phyloP scores from a whole-genome alignment of 805 yeast species.

The Ogataea kodamae region DNA sequence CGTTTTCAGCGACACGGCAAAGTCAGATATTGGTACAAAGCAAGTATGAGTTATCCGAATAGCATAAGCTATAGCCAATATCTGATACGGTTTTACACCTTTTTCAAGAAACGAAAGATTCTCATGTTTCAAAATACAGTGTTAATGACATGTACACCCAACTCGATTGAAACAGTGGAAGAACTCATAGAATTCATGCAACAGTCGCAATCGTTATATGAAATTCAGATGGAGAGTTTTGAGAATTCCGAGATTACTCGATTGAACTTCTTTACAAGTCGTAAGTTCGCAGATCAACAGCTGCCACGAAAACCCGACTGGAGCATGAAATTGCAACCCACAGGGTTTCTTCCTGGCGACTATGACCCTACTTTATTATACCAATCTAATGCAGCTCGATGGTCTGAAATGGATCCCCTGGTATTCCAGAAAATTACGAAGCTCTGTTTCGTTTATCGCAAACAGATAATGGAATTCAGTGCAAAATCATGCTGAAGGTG shows the following conservation, averaged over 20 bases:
- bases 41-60: not conserved
- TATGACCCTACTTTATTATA: not conserved
- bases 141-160: too few species aligned
- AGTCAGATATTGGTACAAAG: slow-evolving; percentile 3
- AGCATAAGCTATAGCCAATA: slow-evolving; percentile 11
- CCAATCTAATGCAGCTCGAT: not conserved
- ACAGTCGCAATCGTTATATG: not conserved
- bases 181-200: not conserved
- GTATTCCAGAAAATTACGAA: not conserved
- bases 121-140: slow-evolving; percentile 8
- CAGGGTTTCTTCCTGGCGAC: slow-evolving; percentile 1
- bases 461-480: slow-evolving; percentile 2
- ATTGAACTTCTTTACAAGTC: not conserved
- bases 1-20: slow-evolving; percentile 15
- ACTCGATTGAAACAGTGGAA: too few species aligned
- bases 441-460: slow-evolving; percentile 5
- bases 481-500: not conserved
- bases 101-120: slow-evolving; percentile 16
- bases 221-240: not conserved
- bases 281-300: not conserved
- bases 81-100: slow-evolving; percentile 15
- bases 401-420: not conserved
- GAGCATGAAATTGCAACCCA: not conserved
- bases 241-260: not conserved
- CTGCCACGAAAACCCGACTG: not conserved